phyloP scores from a whole-genome alignment of 177 flowering plant genomes.

The Vitis hybrid region DNA sequence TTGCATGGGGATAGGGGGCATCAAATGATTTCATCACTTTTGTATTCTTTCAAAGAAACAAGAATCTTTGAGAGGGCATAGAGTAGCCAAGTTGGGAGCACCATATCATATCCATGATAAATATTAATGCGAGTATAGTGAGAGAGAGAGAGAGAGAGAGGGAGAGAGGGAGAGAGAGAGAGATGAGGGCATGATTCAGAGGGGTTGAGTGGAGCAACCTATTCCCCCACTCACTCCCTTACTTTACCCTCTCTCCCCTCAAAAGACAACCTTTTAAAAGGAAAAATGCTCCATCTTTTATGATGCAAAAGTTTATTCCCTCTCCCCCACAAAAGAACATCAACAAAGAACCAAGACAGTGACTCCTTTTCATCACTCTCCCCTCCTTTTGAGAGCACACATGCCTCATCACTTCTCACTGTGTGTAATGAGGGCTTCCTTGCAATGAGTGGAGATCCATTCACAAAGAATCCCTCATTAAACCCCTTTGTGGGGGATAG shows the following conservation, averaged over 20 bases:
- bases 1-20: too few relatives aligned
- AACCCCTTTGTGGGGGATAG: conserved; percentile 24
- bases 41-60: too few relatives aligned
- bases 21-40: too few relatives aligned
- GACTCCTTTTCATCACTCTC: conserved; percentile 23
- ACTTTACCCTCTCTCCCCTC: conserved; percentile 17
- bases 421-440: neutral
- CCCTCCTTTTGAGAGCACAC: conserved; percentile 29
- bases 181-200: neutral
- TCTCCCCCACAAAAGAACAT: conserved; percentile 44
- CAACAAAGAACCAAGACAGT: conserved; percentile 38
- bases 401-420: conserved; percentile 12
- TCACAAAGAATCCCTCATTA: conserved; percentile 15
- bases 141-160: neutral
- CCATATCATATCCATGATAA: too few relatives aligned
- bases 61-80: too few relatives aligned
- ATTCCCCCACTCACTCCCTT: conserved; percentile 23
- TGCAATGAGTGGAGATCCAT: conserved; percentile 31
- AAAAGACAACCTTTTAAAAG: conserved; percentile 42
- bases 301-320: conserved; percentile 38
- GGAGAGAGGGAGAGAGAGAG: neutral
- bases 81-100: too few relatives aligned
- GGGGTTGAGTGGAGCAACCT: conserved; percentile 30
- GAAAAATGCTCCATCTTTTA: conserved; percentile 31
- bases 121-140: neutral